Conservation (phyloP, 768 basidiomycete genomes). For the Serendipita sp. region DNA sequence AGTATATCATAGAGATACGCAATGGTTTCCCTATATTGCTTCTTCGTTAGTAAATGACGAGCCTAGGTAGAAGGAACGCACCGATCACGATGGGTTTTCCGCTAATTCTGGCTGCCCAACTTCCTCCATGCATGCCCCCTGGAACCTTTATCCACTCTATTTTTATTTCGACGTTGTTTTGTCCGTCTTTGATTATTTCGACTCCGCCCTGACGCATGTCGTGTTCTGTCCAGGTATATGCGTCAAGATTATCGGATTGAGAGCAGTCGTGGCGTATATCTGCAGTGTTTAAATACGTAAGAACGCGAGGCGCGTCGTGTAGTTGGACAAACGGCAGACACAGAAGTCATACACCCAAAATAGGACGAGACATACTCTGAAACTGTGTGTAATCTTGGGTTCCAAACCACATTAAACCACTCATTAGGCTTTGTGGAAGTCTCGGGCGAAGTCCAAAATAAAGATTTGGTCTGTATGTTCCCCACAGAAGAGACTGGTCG, state of each 20-base stretch:
- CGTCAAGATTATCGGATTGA: slow-evolving; percentile 63
- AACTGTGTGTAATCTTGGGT: slow-evolving; percentile 64
- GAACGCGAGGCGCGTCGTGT: neutral
- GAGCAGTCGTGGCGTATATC: slow-evolving; percentile 78
- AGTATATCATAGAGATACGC: slow-evolving; percentile 66
- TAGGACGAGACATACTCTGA: slow-evolving; percentile 19
- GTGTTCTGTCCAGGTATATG: slow-evolving; percentile 78
- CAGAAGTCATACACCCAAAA: neutral
- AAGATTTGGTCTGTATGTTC: slow-evolving; percentile 78
- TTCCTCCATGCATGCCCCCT: slow-evolving; percentile 67
- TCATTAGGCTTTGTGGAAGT: slow-evolving; percentile 77
- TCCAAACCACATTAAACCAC: slow-evolving; percentile 89
- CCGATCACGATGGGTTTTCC: slow-evolving; percentile 60
- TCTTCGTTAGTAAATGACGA: no score
- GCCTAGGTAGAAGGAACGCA: slow-evolving; percentile 18
- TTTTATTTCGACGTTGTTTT: slow-evolving; percentile 72
- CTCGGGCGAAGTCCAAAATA: slow-evolving; percentile 86
- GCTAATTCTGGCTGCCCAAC: slow-evolving; percentile 75
- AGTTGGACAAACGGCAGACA: no score
- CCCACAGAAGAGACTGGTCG: slow-evolving; percentile 46
- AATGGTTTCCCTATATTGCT: slow-evolving; percentile 27
- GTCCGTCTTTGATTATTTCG: slow-evolving; percentile 63
- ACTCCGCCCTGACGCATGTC: slow-evolving; percentile 75
- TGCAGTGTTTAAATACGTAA: slow-evolving; percentile 17
- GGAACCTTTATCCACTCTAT: slow-evolving; percentile 78